Base-by-base conservation (phyloP, 495 filamentous ascomycete genomes). In the Penicillium silybi region DNA sequence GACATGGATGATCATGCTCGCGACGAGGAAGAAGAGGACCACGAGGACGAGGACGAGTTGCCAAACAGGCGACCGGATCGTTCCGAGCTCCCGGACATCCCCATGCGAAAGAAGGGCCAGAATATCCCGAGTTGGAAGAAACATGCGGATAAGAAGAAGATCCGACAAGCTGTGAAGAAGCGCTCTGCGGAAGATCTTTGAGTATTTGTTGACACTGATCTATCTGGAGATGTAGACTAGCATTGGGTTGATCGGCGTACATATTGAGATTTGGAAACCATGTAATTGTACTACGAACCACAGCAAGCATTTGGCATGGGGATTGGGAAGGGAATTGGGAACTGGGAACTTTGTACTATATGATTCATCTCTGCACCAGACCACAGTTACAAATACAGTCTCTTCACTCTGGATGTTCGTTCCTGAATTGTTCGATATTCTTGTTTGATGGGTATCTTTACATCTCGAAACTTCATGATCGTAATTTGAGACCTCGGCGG, bases 101-200 rank as follows among this genome's bases (percentile, higher is more conserved):
- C 65, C 7, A 40, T 35, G 22, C 67, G 63, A 51, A 70, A 75
- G 57, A 73, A 66, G 54, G 73, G 73, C 0, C 62, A 72, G 52
- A 68, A 53, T 16, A 70, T 77, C 23, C 72, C 73, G n/a, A 70
- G 66, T 27, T 77, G 73, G 73, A 74, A 73, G 67, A 75, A 74
- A 52, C 54, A 74, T 51, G 59, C 58, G 38, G 65, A 74, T 47
- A 75, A 75, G 45, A 77, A 75, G 64, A 69, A 60, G 57, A 34
- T 69, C 46, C 62, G 73, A 34, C 69, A 72, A 50, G 69, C 69
- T 18, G 48, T 49, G 48, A 72, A 61, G 72, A 84, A 57, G 58
- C 59, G 43, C 42, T 58, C 52, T 50, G 48, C 44, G 44, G 47
- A 54, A 48, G 75, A 32, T 63, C 13, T 52, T 25, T 59, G 41